phyloP scores from a whole-genome alignment of 495 filamentous ascomycete species.

The Arthonia radiata region DNA sequence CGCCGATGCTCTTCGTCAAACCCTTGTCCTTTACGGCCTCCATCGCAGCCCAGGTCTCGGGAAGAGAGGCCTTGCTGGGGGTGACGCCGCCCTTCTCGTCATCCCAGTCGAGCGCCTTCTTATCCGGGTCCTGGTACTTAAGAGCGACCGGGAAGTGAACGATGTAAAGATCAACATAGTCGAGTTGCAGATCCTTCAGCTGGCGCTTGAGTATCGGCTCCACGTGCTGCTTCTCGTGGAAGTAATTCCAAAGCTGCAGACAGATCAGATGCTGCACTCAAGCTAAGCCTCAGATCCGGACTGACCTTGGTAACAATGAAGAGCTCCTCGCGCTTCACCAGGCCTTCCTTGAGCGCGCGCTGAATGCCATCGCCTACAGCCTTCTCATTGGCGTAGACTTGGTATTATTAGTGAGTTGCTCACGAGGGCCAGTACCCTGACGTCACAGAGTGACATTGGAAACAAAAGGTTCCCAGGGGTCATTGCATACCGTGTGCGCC shows the following conservation, averaged over 20 bases:
- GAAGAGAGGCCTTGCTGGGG: too few species aligned
- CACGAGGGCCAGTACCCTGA: too few species aligned
- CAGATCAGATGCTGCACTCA: too few species aligned
- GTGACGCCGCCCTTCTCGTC: too few species aligned
- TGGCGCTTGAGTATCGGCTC: constrained; percentile 31
- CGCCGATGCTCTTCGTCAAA: constrained; percentile 63
- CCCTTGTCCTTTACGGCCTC: too few species aligned
- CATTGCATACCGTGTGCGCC: constrained; percentile 22
- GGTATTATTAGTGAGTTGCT: neutral
- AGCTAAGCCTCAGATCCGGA: too few species aligned
- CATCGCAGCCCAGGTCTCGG: too few species aligned
- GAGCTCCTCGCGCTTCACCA: constrained; percentile 68
- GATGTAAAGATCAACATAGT: constrained; percentile 45
- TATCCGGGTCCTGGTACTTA: constrained; percentile 63
- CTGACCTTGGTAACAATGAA: constrained; percentile 89
- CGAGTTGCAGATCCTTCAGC: constrained; percentile 30
- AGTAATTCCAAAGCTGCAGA: constrained; percentile 70
- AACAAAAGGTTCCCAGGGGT: too few species aligned
- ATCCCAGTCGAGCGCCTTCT: too few species aligned
- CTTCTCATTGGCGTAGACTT: constrained; percentile 61
- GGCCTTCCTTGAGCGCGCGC: constrained; percentile 62
- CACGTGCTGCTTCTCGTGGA: constrained; percentile 38
- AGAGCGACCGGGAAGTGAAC: constrained; percentile 64
- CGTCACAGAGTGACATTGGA: too few species aligned
- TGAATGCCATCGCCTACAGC: constrained; percentile 66